These are phyloP conservation scores for Yamadazyma diddensiae DNA, from an alignment of 1,139 yeast genomes.

Conservation along the genomic window DNA sequence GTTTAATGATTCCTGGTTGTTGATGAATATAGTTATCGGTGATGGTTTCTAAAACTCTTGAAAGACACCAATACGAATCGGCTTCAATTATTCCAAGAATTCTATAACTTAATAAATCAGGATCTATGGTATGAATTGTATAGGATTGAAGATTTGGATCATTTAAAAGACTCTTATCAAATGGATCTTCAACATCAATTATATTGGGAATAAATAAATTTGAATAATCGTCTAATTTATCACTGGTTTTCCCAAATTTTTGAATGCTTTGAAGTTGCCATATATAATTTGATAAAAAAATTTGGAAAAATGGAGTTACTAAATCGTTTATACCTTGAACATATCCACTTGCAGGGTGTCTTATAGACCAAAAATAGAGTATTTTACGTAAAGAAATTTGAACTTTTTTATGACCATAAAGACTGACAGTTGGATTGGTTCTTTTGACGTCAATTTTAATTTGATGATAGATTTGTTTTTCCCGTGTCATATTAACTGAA, in stretches of 20 bases:
- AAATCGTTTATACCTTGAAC: conserved; percentile 98
- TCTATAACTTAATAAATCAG: conserved; percentile 54
- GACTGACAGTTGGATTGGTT: conserved; percentile 80
- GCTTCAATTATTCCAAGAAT: conserved; percentile 63
- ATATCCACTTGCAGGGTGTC: conserved; percentile 98
- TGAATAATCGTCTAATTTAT: conserved; percentile 22
- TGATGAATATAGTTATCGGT: conserved; percentile 97
- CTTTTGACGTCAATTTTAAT: conserved; percentile 93
- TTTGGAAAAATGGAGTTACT: conserved; percentile 90
- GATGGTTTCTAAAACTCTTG: conserved; percentile 85
- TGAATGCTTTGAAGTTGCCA: conserved; percentile 39
- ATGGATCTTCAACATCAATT: conserved; percentile 23
- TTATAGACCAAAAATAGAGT: conserved; percentile 89
- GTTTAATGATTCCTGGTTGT: conserved; percentile 94
- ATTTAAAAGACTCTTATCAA: conserved; percentile 25
- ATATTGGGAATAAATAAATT: conserved; percentile 36
- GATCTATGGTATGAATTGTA: conserved; percentile 52
- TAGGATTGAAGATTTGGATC: conserved; percentile 25
- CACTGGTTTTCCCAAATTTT: conserved; percentile 13
- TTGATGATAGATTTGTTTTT: conserved; percentile 90
- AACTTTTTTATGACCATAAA: conserved; percentile 67
- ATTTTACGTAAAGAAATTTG: conserved; percentile 80
- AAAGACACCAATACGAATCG: conserved; percentile 95
- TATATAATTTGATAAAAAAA: conserved; percentile 71
- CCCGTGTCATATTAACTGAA: conserved; percentile 33